Evolutionary conservation across 345 rosid species (phyloP), one percentile per base, ranked within the genome.

Genomic region (Brassica juncea): DNA sequence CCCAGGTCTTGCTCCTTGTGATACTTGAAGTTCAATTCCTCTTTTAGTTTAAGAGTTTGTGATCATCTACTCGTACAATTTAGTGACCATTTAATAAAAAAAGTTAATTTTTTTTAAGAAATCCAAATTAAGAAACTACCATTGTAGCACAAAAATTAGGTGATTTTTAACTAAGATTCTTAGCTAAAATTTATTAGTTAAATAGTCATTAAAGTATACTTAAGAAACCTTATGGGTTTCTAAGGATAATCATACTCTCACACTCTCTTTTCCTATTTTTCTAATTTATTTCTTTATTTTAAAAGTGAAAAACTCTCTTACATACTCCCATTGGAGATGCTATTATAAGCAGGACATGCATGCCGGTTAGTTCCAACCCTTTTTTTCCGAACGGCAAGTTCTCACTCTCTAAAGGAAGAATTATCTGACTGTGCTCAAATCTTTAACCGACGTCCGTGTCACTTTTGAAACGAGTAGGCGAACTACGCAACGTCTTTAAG

Each of bases 1-100:
- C 97, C 62, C 84, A 90, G 97, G 99, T 92, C 66, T 35, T 61
- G 69, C 67, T 72, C 10, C 70, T 79, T 73, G 23, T 59, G 49
- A 12, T n/a, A 30, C 66, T 35, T 58, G 59, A 12, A 44, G 42
- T 35, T 35, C 42, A 9, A 35, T 35, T 35, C 42, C 10, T 35
- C 0, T 35, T 35, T 35, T 35, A 35, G 42, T 35, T 35, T 35
- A 35, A 35, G 42, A 35, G 49, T 42, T 42, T 42, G 49, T 42
- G 12, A 42, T 9, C 14, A 42, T 42, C 12, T 42, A 42, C 14
- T 9, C 4, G 14, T 35, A 35, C 10, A 35, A 35, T 35, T 35
- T 35, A 35, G 42, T 35, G 42, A 35, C 42, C 42, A 35, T 35
- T 35, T 35, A 35, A 35, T 35, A 7, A 35, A 35, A 35, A 35